Evolutionary conservation across 208 protist species (phyloP), one percentile per base, ranked within the genome.

Genomic region (Borovskyia barvae): DNA sequence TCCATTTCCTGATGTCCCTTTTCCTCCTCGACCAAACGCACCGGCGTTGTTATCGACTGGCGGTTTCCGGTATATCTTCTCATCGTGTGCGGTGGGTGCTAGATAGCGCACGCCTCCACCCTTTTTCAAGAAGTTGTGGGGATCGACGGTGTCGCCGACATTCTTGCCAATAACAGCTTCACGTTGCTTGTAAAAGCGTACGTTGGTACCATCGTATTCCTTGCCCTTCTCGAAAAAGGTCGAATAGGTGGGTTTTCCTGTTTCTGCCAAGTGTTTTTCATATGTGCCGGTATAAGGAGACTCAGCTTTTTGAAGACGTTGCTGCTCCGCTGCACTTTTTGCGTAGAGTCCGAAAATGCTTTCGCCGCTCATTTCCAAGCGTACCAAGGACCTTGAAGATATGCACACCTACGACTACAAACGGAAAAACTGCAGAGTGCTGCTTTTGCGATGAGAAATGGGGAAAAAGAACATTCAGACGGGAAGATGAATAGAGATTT

Each of bases 161-260:
- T 75, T 82, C 28, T 75, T 72, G 28, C 85, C 89, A 33, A 95
- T 93, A 37, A 92, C 66, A 15, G 88, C 88, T 33, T 90, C 72
- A 1, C 82, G 71, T 51, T 92, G 85, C 55, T 91, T 92, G 57
- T 80, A 94, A 59, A 90, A 94, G 12, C 79, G 71, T 7, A 72
- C 59, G 50, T 92, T 78, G 0, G 88, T 85, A 12, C 85, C 77
- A 50, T 94, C 88, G 68, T 92, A 91, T 39, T 92, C 76, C 61
- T 94, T 94, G 0, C 74, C 72, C 22, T 82, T 82, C 35, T 92
- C 69, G 57, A 72, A 89, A 66, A 94, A 94, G 0, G 88, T 94
- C 1, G 88, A 94, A 56, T 92, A 94, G 0, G 75, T 37, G 0
- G 88, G 88, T 47, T 94, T 94, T 17, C 69, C 33, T 39, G 65